Percentiles rank a stretch among this genome's conserved stretches.
Conservation (phyloP, 2,329 filamentous ascomycete species). For the Cercospora janseana region DNA sequence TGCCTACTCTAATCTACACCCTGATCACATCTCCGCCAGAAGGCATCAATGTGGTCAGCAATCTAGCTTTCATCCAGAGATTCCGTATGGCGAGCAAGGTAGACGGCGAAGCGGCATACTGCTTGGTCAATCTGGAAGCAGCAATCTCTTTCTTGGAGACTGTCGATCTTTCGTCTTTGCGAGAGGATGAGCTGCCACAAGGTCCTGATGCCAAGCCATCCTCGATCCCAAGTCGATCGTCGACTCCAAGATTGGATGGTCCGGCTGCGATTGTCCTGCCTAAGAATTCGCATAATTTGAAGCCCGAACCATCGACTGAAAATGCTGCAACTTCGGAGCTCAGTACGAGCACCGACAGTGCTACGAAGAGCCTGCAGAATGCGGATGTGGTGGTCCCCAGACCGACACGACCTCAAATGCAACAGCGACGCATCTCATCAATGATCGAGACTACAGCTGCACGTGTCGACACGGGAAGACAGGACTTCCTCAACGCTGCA, state of each 20-base stretch:
- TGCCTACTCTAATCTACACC: slow-evolving; percentile 94
- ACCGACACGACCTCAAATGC: slow-evolving; percentile 48
- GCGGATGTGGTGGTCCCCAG: slow-evolving; percentile 34
- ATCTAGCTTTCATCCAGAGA: slow-evolving; percentile 88
- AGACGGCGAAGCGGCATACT: slow-evolving; percentile 92
- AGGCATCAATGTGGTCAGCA: slow-evolving; percentile 84
- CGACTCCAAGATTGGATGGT: slow-evolving; percentile 47
- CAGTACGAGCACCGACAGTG: slow-evolving; percentile 22
- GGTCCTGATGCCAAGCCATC: slow-evolving; percentile 58
- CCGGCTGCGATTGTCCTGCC: slow-evolving; percentile 36
- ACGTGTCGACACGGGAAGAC: slow-evolving; percentile 74
- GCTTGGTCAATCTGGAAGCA: slow-evolving; percentile 91
- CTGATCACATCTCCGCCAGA: slow-evolving; percentile 87
- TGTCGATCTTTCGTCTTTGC: slow-evolving; percentile 85
- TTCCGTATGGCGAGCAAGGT: slow-evolving; percentile 85
- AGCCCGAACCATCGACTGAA: slow-evolving; percentile 36
- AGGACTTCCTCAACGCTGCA: slow-evolving; percentile 70
- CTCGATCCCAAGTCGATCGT: slow-evolving; percentile 43
- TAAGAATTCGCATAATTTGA: slow-evolving; percentile 30
- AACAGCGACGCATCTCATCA: slow-evolving; percentile 77
- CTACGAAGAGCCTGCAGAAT: slow-evolving; percentile 24
- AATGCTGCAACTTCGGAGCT: slow-evolving; percentile 31
- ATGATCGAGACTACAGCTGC: slow-evolving; percentile 81
- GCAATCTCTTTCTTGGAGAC: slow-evolving; percentile 93
- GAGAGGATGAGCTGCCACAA: slow-evolving; percentile 70